phyloP scores from a whole-genome alignment of 2,329 filamentous ascomycete species.

The Elsinoe fawcettii region DNA sequence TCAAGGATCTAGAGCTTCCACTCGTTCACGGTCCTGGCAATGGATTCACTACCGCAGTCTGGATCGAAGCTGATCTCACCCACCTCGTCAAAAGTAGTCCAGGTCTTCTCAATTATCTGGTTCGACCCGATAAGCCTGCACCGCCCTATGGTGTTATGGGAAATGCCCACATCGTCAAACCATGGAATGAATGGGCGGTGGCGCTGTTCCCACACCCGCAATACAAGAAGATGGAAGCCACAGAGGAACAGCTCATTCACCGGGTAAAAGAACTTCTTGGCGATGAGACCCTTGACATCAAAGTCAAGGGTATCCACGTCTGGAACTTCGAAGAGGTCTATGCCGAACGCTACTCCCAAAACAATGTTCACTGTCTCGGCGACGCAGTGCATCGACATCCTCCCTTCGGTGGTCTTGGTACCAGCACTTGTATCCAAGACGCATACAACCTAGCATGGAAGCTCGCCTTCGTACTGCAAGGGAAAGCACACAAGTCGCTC shows the following conservation, averaged over 20 bases:
- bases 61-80: constrained; percentile 44
- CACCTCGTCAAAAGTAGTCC: constrained; percentile 43
- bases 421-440: constrained; percentile 45
- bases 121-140: constrained; percentile 47
- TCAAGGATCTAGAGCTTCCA: constrained; percentile 41
- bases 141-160: constrained; percentile 45
- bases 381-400: constrained; percentile 54
- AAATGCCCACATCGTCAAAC: constrained; percentile 53
- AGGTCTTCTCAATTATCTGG: constrained; percentile 55
- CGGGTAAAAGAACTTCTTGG: constrained; percentile 47
- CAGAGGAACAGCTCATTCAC: constrained; percentile 40
- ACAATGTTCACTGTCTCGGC: constrained; percentile 49
- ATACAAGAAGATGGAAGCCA: constrained; percentile 34
- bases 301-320: constrained; percentile 48
- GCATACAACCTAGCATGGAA: constrained; percentile 36
- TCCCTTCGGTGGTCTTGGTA: constrained; percentile 50
- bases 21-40: constrained; percentile 37
- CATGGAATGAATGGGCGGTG: constrained; percentile 52
- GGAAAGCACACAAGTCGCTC: constrained; percentile 23
- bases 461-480: constrained; percentile 27
- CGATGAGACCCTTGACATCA: constrained; percentile 43
- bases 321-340: constrained; percentile 58
- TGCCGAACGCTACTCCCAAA: constrained; percentile 46
- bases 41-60: constrained; percentile 44
- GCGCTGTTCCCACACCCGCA: constrained; percentile 42